These are phyloP conservation scores for Metschnikowia aberdeeniae DNA, from an alignment of 805 yeast genomes.

Conservation along the genomic window DNA sequence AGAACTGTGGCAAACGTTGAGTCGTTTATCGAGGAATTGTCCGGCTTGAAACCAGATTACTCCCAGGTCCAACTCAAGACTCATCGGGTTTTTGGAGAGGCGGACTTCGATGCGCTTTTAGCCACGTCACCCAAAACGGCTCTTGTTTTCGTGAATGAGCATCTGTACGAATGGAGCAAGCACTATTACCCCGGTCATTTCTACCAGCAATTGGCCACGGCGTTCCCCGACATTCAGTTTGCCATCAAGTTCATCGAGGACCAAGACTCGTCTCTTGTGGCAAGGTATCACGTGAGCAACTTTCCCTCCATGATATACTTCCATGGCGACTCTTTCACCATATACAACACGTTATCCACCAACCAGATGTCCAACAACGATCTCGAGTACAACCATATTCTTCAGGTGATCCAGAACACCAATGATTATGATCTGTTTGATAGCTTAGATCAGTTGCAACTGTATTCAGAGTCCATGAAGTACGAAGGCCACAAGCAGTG, in stretches of 20 bases:
- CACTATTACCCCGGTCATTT: conserved; percentile 32
- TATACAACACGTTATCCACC: conserved; percentile 23
- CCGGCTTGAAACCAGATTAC: conserved; percentile 6
- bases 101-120: conserved; percentile 3
- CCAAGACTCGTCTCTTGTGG: conserved; percentile 19
- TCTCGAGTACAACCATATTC: conserved; percentile 17
- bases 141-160: conserved; percentile 11
- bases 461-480: conserved; percentile 5
- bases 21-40: conserved; percentile 9
- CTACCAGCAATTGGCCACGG: conserved; percentile 25
- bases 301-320: conserved; percentile 31
- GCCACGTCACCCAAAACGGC: neutral
- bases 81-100: neutral
- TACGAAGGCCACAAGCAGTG: conserved; percentile 15
- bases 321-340: conserved; percentile 21
- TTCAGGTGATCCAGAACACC: conserved; percentile 9
- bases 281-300: conserved; percentile 26
- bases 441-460: conserved; percentile 5
- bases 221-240: conserved; percentile 16
- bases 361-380: conserved; percentile 16
- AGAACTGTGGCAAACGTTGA: conserved; percentile 12
- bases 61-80: neutral
- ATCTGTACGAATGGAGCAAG: conserved; percentile 28
- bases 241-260: conserved; percentile 25
- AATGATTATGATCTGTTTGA: conserved; percentile 8